Evolutionary conservation across 2,329 filamentous ascomycete species (phyloP).

Genomic region (Trichoderma oligosporum): DNA sequence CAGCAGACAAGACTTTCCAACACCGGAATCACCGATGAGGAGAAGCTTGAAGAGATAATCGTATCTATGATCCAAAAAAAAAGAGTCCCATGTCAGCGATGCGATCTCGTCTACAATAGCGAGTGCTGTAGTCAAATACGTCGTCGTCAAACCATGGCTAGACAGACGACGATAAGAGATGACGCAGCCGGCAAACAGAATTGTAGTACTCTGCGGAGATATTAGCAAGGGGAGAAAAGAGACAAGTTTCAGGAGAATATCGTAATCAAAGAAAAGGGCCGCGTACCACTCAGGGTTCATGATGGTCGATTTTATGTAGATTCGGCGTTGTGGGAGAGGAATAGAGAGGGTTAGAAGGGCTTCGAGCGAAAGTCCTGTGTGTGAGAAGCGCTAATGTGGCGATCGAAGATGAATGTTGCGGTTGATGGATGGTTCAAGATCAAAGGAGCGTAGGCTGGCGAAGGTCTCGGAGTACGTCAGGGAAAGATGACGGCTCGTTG

Average conservation of each 20-base stretch:
- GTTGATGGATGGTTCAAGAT: conserved; percentile 22
- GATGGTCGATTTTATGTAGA: conserved; percentile 42
- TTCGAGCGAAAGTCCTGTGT: background rate
- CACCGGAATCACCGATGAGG: conserved; percentile 99
- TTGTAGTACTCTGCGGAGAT: conserved; percentile 26
- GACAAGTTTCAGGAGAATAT: conserved; percentile 30
- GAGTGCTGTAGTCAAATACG: too few relatives aligned
- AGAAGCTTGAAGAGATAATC: conserved; percentile 99
- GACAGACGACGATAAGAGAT: background rate
- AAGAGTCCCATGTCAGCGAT: conserved; percentile 21
- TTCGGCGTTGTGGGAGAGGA: conserved; percentile 28
- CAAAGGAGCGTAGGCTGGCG: conserved; percentile 27
- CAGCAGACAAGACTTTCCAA: conserved; percentile 98
- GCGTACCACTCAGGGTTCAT: conserved; percentile 95
- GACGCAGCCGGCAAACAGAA: background rate
- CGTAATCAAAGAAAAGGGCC: conserved; percentile 28
- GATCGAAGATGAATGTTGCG: conserved; percentile 1
- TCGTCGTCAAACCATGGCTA: conserved; percentile 20
- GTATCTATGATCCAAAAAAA: conserved; percentile 65
- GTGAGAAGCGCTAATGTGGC: conserved; percentile 5
- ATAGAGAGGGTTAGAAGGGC: conserved; percentile 18
- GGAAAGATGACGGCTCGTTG: conserved; percentile 27
- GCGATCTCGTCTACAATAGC: background rate
- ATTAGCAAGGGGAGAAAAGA: conserved; percentile 27
- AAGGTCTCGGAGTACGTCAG: conserved; percentile 35